These are phyloP conservation scores for Kluyveromyces lactis DNA, from an alignment of 805 yeast genomes.

Conservation along the genomic window DNA sequence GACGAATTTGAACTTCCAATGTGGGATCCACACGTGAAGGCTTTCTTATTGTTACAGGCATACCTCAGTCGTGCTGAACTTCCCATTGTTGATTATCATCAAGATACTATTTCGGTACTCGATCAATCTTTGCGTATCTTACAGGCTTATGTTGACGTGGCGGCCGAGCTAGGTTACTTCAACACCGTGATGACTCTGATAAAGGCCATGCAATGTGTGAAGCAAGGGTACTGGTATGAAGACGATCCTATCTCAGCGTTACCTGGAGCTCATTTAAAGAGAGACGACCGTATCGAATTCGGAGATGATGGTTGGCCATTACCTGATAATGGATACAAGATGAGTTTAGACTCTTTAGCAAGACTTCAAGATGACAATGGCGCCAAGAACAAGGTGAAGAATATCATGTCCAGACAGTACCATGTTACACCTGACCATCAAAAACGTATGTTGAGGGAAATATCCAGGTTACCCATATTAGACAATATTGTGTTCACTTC, in stretches of 20 bases:
- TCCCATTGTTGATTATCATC: slow-evolving; percentile 92
- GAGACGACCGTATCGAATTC: slow-evolving; percentile 17
- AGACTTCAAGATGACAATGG: slow-evolving; percentile 20
- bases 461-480: slow-evolving; percentile 50
- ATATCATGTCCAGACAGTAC: slow-evolving; percentile 17
- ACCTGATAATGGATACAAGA: slow-evolving; percentile 2
- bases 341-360: slow-evolving; percentile 38
- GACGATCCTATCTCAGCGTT: slow-evolving; percentile 51
- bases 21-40: slow-evolving; percentile 80
- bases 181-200: slow-evolving; percentile 54
- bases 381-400: slow-evolving; percentile 1
- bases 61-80: slow-evolving; percentile 73
- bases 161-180: slow-evolving; percentile 73
- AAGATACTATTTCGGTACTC: slow-evolving; percentile 85
- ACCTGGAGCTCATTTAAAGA: slow-evolving; percentile 33
- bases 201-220: slow-evolving; percentile 72
- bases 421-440: slow-evolving; percentile 35
- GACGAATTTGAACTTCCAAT: slow-evolving; percentile 50
- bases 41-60: slow-evolving; percentile 75
- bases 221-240: slow-evolving; percentile 84
- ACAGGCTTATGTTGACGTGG: slow-evolving; percentile 87
- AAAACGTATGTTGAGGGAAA: slow-evolving; percentile 44
- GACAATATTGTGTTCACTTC: slow-evolving; percentile 35
- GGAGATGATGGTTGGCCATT: slow-evolving; percentile 16
- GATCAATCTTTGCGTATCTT: slow-evolving; percentile 92